A percentile compares a stretch with the other conserved stretches of the same genome.
Conservation (phyloP, 305 asterid species). For the Fraxinus sp. region DNA sequence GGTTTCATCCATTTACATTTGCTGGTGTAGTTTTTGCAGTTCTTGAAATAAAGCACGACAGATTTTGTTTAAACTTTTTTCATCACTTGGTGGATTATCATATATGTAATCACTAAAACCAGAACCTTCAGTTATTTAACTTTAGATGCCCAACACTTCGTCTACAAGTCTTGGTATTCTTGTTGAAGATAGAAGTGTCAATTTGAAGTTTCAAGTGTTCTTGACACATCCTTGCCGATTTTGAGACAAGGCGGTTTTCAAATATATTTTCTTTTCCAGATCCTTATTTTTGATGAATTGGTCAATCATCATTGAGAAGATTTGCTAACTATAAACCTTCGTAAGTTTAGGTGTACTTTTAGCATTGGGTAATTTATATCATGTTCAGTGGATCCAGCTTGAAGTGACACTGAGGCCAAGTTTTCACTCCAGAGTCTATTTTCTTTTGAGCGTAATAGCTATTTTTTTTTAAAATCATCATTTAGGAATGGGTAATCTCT, state of each 20-base stretch:
- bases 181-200: slow-evolving; percentile 6
- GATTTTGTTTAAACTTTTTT: slow-evolving; percentile 2
- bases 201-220: not conserved
- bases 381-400: not conserved
- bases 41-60: slow-evolving; percentile 8
- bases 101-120: slow-evolving; percentile 3
- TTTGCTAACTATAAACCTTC: not conserved
- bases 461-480: not conserved
- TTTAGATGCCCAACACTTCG: slow-evolving; percentile 12
- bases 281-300: not conserved
- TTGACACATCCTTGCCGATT: not conserved
- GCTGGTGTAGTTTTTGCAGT: not conserved
- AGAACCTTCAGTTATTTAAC: slow-evolving; percentile 11
- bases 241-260: not conserved
- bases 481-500: not conserved
- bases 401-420: slow-evolving; percentile 3
- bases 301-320: not conserved
- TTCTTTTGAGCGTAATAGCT: not conserved
- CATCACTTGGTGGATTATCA: not conserved
- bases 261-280: not conserved
- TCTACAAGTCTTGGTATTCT: slow-evolving; percentile 17
- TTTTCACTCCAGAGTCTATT: not conserved
- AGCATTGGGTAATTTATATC: not conserved
- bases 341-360: not conserved
- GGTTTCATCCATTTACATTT: not conserved